phyloP scores from a whole-genome alignment of 164 flowering plant genomes.

The Sedum album region DNA sequence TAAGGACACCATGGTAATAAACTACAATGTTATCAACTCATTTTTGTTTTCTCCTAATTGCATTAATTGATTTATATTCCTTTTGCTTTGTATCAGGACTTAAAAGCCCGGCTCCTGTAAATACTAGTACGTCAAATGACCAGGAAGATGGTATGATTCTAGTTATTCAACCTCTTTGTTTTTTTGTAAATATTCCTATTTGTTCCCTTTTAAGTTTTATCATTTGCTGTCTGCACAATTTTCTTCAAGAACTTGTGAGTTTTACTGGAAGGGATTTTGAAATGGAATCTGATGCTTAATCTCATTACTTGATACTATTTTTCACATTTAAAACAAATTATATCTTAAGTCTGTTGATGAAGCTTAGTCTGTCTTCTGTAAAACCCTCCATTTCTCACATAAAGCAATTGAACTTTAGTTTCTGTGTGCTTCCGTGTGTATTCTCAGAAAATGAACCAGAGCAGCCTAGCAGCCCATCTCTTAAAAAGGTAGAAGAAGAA shows the following conservation, averaged over 20 bases:
- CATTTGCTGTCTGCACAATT: neutral
- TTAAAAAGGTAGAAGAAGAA: slow-evolving; percentile 74
- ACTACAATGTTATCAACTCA: neutral
- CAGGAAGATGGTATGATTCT: slow-evolving; percentile 48
- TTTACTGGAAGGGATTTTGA: neutral
- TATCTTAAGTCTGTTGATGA: neutral
- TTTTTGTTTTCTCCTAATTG: neutral
- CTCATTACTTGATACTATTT: neutral
- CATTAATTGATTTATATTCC: neutral
- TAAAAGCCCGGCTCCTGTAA: slow-evolving; percentile 33
- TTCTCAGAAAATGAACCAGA: slow-evolving; percentile 53
- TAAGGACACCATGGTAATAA: neutral
- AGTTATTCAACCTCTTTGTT: neutral
- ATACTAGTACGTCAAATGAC: slow-evolving; percentile 32
- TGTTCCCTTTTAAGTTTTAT: no score
- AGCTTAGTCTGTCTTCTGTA: neutral
- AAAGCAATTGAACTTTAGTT: neutral
- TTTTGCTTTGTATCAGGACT: slow-evolving; percentile 29
- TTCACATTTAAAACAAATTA: neutral
- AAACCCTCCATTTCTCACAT: neutral
- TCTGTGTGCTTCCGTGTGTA: neutral
- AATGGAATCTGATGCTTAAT: neutral
- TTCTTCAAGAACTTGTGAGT: neutral
- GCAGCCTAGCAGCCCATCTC: slow-evolving; percentile 93
- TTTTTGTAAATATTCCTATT: no score